Evolutionary conservation across 108 stramenopile species (phyloP), one percentile per base, ranked within the genome.

Genomic region (Hondaea fermentalgiana): DNA sequence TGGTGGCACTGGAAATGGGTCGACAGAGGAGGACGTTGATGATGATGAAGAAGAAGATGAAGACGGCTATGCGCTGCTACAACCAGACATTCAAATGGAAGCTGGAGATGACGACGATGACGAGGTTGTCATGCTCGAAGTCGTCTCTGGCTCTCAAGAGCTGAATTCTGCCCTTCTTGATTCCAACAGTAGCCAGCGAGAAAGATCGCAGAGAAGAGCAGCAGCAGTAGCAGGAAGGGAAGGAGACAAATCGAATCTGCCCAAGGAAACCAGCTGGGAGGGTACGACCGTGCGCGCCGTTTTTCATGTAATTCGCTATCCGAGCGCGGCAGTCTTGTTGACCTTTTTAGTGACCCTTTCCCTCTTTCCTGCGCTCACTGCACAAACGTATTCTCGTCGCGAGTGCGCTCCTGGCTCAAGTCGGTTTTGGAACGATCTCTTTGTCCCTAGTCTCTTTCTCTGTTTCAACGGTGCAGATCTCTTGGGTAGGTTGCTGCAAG

Each of bases 391-490:
- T 29, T 47, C 90, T 23, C 23, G 16, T 8, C 60, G 21, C 49
- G 29, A 25, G 43, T 90, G 90, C 60, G 14, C 17, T 21, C 87
- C 21, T 29, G 45, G 44, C 53, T 10, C 47, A 10, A 23, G 45
- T 60, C 58, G 87, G 0, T 90, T 59, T 72, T 42, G 53, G n/a
- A 71, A 89, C 45, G 88, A 90, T 64, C 83, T 90, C 42, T 90
- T 87, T 4, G 87, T 90, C 1, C 90, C 90, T 6, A 25, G 25
- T 19, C 25, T 90, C 42, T 90, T 87, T 88, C 47, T 90, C 17
- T 44, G 60, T 5, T 90, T 88, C 12, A 90, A 88, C 60, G 69
- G 12, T 21, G 8, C 43, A 5, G 90, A 90, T 69, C 64, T 90
- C 43, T 12, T 60, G 10, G 90, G 90, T 0, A 60, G 90, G 12